A percentile compares a stretch with the other conserved stretches of the same genome.
Conservation (phyloP, 768 basidiomycete species). For the Russula earlei region DNA sequence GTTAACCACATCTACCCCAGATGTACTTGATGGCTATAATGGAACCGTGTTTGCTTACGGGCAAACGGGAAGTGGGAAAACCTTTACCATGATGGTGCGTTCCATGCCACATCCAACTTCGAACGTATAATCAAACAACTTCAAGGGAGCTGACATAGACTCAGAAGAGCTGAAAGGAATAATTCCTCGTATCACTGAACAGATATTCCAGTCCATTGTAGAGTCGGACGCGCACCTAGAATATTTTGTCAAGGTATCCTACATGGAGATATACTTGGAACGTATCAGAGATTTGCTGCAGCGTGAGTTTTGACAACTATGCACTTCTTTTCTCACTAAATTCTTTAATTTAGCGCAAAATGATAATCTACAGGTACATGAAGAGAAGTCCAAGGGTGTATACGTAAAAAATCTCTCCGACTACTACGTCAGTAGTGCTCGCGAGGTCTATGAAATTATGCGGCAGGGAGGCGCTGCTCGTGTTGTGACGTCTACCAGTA, state of each 20-base stretch:
- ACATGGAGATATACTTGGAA: conserved; percentile 99
- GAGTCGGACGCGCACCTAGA: conserved; percentile 92
- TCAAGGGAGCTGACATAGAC: conserved; percentile 94
- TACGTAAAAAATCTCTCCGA: conserved; percentile 97
- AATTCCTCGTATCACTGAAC: conserved; percentile 96
- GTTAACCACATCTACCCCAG: conserved; percentile 34
- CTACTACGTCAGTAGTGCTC: conserved; percentile 92
- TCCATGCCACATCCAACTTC: background rate
- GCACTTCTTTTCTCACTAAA: background rate
- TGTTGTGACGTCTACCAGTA: conserved; percentile 91
- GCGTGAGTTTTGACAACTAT: conserved; percentile 53
- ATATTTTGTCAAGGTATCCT: conserved; percentile 98
- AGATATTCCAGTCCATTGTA: conserved; percentile 97
- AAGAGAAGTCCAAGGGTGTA: conserved; percentile 94
- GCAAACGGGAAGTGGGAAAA: conserved; percentile 84
- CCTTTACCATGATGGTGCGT: conserved; percentile 95
- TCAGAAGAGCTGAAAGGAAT: conserved; percentile 88
- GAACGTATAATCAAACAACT: background rate
- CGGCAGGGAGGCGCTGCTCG: conserved; percentile 86
- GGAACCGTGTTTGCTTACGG: conserved; percentile 90
- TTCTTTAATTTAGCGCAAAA: conserved; percentile 60
- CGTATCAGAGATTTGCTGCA: conserved; percentile 90
- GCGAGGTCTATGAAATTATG: conserved; percentile 99
- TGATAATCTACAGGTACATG: conserved; percentile 96
- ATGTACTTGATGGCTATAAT: conserved; percentile 98